phyloP scores from a whole-genome alignment of 371 early-diverging fungal genomes.

The Syncephalastrum racemosum region DNA sequence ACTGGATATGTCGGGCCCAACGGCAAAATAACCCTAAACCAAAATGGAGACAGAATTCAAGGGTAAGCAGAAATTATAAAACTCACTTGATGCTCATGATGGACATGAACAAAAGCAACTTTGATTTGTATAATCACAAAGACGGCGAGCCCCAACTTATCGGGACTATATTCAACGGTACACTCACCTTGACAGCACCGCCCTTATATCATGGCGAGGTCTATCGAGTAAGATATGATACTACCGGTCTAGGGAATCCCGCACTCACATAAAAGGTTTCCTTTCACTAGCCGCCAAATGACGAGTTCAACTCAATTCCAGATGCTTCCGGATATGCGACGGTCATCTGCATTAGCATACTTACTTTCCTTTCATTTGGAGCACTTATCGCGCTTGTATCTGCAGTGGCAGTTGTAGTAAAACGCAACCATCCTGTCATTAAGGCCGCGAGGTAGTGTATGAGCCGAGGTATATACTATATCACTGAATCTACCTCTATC shows the following conservation, averaged over 20 bases:
- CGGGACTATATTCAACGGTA: slow-evolving; percentile 48
- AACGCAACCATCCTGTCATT: slow-evolving; percentile 42
- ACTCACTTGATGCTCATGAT: background rate
- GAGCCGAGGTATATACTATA: background rate
- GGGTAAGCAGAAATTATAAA: slow-evolving; percentile 27
- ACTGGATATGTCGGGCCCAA: slow-evolving; percentile 53
- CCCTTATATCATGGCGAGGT: slow-evolving; percentile 42
- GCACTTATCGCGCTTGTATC: slow-evolving; percentile 30
- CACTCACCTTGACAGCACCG: slow-evolving; percentile 41
- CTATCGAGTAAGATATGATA: no score
- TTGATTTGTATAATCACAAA: slow-evolving; percentile 50
- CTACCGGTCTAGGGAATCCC: no score
- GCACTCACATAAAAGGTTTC: no score
- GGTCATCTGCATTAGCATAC: slow-evolving; percentile 40
- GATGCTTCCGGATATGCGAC: slow-evolving; percentile 18
- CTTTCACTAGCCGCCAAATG: no score
- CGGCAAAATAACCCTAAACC: slow-evolving; percentile 55
- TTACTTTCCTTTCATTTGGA: slow-evolving; percentile 43
- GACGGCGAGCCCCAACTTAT: slow-evolving; percentile 39
- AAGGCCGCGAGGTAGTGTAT: slow-evolving; percentile 47
- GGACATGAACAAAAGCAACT: slow-evolving; percentile 38
- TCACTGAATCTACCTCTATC: background rate
- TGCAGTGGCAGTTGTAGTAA: slow-evolving; percentile 30
- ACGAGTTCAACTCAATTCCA: no score
- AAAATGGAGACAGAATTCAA: slow-evolving; percentile 49